phyloP scores from a whole-genome alignment of 257 asterid species.

The Solanum sejunctum region DNA sequence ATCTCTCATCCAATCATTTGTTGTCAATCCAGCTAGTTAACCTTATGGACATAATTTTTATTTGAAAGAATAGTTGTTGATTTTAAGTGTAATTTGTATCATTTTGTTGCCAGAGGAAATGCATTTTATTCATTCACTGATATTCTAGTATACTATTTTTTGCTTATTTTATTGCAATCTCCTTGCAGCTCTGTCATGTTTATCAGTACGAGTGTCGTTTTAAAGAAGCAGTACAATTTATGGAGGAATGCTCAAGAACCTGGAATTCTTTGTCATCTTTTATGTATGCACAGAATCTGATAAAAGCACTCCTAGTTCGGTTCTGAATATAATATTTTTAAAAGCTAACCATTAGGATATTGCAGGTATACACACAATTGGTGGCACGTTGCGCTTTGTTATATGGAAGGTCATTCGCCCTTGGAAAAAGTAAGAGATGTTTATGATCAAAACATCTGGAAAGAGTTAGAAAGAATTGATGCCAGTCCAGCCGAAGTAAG shows the following conservation, averaged over 20 bases:
- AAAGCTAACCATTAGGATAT: neutral
- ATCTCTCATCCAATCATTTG: neutral
- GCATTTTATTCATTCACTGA: neutral
- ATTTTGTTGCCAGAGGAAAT: neutral
- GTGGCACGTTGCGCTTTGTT: constrained; percentile 97
- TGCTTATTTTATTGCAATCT: neutral
- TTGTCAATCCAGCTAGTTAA: neutral
- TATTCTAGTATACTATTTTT: neutral
- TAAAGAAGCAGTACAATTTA: constrained; percentile 85
- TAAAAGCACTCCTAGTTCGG: neutral
- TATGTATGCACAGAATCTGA: constrained; percentile 38
- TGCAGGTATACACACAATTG: constrained; percentile 90
- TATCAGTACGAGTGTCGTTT: constrained; percentile 77
- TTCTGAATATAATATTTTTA: neutral
- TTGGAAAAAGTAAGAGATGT: constrained; percentile 49
- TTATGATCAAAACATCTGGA: constrained; percentile 63
- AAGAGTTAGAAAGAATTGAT: constrained; percentile 75
- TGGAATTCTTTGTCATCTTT: constrained; percentile 81
- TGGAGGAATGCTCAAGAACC: constrained; percentile 68
- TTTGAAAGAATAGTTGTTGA: neutral
- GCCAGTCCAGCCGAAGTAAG: constrained; percentile 58
- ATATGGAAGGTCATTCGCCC: constrained; percentile 74
- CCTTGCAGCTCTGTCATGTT: constrained; percentile 85
- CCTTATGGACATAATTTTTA: neutral
- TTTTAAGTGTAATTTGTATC: neutral